These are phyloP conservation scores for Colletotrichum simmondsii DNA, from an alignment of 2,329 filamentous ascomycete genomes.

Conservation along the genomic window DNA sequence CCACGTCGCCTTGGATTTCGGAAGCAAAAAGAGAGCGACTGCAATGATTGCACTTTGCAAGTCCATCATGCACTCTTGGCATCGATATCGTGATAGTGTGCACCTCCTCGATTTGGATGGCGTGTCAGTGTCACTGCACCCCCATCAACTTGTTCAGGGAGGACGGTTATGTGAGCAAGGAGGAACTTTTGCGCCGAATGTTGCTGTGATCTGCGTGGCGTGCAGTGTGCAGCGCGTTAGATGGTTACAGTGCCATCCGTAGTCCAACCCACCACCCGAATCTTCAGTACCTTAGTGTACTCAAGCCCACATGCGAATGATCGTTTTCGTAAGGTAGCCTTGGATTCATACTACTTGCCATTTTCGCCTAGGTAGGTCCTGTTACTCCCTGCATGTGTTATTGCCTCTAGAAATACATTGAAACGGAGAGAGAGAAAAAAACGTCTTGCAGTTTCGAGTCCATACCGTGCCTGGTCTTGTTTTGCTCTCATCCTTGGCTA, in stretches of 20 bases:
- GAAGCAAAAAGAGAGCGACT: conserved; percentile 11
- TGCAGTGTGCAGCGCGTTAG: neutral
- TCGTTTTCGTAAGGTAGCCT: neutral
- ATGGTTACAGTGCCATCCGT: neutral
- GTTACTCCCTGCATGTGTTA: conserved; percentile 20
- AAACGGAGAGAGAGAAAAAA: neutral
- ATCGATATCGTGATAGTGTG: neutral
- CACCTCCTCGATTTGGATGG: conserved; percentile 22
- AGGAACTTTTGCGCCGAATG: conserved; percentile 3
- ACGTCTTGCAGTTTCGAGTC: neutral
- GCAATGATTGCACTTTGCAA: neutral
- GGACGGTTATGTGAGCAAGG: neutral
- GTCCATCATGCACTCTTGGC: neutral
- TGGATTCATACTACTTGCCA: conserved; percentile 17
- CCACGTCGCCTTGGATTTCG: neutral
- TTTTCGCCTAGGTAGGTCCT: conserved; percentile 18
- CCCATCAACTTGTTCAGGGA: neutral
- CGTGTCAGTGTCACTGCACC: neutral
- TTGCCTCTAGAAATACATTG: conserved; percentile 9
- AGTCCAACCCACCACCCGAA: neutral
- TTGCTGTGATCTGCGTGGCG: neutral
- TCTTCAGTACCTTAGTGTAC: neutral
- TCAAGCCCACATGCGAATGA: neutral
- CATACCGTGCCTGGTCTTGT: conserved; percentile 12
- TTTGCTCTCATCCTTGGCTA: neutral